phyloP scores from a whole-genome alignment of 106 monocot species.

The Cymbidium sinense region DNA sequence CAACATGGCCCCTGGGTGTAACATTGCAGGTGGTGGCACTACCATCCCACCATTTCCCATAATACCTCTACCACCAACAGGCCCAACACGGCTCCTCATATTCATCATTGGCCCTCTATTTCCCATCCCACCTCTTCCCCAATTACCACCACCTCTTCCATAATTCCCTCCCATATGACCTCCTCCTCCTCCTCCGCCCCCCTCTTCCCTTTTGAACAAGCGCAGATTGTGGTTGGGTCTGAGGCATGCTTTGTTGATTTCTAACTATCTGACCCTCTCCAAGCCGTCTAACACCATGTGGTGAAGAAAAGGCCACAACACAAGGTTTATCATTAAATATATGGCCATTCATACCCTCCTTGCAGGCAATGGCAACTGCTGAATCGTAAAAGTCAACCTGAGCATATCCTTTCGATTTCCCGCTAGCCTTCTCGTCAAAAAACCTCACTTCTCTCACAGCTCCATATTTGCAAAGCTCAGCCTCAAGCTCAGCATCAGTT shows the following conservation, averaged over 20 bases:
- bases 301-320: slow-evolving; percentile 55
- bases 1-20: slow-evolving; percentile 54
- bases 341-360: slow-evolving; percentile 68
- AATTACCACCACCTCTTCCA: slow-evolving; percentile 25
- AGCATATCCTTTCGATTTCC: slow-evolving; percentile 72
- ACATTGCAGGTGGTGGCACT: slow-evolving; percentile 27
- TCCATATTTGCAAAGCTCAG: slow-evolving; percentile 40
- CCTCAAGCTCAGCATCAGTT: slow-evolving; percentile 62
- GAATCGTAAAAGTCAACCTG: slow-evolving; percentile 73
- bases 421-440: slow-evolving; percentile 71
- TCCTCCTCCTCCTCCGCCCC: slow-evolving; percentile 27
- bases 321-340: slow-evolving; percentile 52
- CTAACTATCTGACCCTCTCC: slow-evolving; percentile 25
- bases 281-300: slow-evolving; percentile 45
- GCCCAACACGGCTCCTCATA: slow-evolving; percentile 31
- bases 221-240: slow-evolving; percentile 20
- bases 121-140: slow-evolving; percentile 31
- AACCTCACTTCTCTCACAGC: slow-evolving; percentile 64
- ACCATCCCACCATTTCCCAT: slow-evolving; percentile 26
- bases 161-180: slow-evolving; percentile 21
- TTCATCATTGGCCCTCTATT: slow-evolving; percentile 30
- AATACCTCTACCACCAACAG: slow-evolving; percentile 23
- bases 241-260: slow-evolving; percentile 37
- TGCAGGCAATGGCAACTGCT: slow-evolving; percentile 37
- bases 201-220: slow-evolving; percentile 34